A percentile compares a stretch with the other conserved stretches of the same genome.
These are phyloP conservation scores for Magnolia officinalis DNA, from an alignment of 164 flowering plant species.

Conservation along the genomic window DNA sequence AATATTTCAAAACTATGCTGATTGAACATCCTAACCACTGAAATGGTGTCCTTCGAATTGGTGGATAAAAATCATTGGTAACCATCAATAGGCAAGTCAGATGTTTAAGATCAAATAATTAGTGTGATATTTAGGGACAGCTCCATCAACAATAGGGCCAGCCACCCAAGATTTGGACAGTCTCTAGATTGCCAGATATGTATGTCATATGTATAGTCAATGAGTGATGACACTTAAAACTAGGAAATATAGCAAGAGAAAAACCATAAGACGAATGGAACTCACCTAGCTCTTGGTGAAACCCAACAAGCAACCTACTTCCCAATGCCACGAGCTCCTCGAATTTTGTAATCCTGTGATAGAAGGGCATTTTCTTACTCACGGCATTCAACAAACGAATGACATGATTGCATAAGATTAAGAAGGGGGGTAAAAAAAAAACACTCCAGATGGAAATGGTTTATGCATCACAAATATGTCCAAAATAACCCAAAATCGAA, in stretches of 20 bases:
- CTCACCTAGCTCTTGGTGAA: constrained; percentile 54
- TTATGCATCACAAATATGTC: not conserved
- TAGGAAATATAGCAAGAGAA: not conserved
- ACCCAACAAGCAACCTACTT: constrained; percentile 39
- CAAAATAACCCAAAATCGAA: not conserved
- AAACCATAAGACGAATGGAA: not conserved
- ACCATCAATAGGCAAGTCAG: no score
- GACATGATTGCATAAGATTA: not conserved
- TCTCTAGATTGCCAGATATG: no score
- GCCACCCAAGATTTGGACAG: no score
- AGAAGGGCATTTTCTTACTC: not conserved
- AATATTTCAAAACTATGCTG: no score
- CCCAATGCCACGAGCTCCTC: constrained; percentile 52
- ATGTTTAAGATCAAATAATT: no score
- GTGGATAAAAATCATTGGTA: no score
- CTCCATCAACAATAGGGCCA: no score
- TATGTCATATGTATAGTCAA: no score
- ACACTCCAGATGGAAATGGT: not conserved
- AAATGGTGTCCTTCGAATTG: no score
- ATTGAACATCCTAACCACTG: no score
- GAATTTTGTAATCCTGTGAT: constrained; percentile 41
- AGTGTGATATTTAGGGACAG: no score
- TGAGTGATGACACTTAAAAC: no score
- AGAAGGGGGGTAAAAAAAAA: not conserved
- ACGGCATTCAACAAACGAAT: not conserved